phyloP scores from a whole-genome alignment of 1,284 basidiomycete genomes.

The Marasmius sp. region DNA sequence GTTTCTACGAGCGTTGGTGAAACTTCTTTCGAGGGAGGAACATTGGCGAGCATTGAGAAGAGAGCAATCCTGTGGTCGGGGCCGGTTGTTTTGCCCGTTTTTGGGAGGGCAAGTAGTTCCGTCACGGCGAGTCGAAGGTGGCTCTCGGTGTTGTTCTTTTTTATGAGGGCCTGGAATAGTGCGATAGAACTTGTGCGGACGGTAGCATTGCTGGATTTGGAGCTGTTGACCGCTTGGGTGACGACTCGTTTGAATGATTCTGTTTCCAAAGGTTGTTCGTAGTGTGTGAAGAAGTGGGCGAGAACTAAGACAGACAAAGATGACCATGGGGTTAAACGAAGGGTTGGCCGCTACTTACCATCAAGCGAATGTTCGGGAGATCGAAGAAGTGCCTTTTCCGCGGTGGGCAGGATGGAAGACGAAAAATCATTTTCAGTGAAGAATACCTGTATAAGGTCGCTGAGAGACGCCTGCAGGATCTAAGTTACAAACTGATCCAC shows the following conservation, averaged over 20 bases:
- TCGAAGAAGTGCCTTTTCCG: constrained; percentile 74
- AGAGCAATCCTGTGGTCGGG: constrained; percentile 84
- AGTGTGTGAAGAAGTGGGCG: constrained; percentile 56
- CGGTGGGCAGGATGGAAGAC: constrained; percentile 54
- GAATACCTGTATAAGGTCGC: constrained; percentile 59
- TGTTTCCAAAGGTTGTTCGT: constrained; percentile 51
- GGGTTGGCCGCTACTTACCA: constrained; percentile 38
- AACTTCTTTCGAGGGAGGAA: constrained; percentile 51
- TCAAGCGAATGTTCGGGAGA: constrained; percentile 71
- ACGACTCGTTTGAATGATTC: constrained; percentile 65
- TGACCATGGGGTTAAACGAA: not conserved
- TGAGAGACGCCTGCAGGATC: constrained; percentile 43
- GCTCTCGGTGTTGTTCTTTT: constrained; percentile 17
- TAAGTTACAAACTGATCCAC: constrained; percentile 1
- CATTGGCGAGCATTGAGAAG: constrained; percentile 69
- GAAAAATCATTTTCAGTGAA: constrained; percentile 53
- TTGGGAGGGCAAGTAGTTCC: constrained; percentile 74
- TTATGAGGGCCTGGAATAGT: constrained; percentile 62
- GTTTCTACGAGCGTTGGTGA: constrained; percentile 58
- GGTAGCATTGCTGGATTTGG: constrained; percentile 75
- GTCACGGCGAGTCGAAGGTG: constrained; percentile 47
- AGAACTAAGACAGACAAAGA: constrained; percentile 39
- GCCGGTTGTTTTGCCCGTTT: constrained; percentile 81
- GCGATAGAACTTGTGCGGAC: constrained; percentile 60
- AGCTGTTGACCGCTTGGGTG: constrained; percentile 62